phyloP scores from a whole-genome alignment of 2,329 filamentous ascomycete species.

The Xylaria arbuscula region DNA sequence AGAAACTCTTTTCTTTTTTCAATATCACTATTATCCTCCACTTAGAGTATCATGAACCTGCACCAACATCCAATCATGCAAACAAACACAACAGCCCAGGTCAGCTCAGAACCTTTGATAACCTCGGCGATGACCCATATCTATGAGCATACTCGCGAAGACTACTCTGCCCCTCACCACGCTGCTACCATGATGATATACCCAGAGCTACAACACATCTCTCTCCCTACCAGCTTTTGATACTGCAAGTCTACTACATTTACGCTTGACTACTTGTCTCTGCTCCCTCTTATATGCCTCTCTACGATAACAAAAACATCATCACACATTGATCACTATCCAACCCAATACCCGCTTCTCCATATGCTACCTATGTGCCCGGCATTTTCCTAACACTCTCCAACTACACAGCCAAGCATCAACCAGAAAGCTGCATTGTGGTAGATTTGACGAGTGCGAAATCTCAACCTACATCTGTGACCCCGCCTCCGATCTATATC shows the following conservation, averaged over 20 bases:
- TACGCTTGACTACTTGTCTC: neutral
- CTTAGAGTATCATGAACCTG: neutral
- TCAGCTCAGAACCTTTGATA: too few species aligned
- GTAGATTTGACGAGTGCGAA: neutral
- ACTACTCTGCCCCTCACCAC: neutral
- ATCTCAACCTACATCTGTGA: too few species aligned
- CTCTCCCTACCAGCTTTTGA: neutral
- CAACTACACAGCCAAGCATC: too few species aligned
- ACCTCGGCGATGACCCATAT: neutral
- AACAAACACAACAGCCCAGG: neutral
- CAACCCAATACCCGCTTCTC: neutral
- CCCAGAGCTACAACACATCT: neutral
- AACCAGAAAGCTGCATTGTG: neutral
- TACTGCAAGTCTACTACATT: too few species aligned
- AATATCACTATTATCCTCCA: too few species aligned
- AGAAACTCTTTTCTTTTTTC: too few species aligned
- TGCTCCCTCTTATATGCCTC: neutral
- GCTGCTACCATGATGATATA: neutral
- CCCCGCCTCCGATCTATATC: too few species aligned
- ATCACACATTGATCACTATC: neutral
- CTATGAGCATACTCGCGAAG: neutral
- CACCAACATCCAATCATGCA: neutral
- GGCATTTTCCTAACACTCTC: neutral
- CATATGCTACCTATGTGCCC: neutral
- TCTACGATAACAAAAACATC: neutral